These are phyloP conservation scores for Didymella keratinophila DNA, from an alignment of 2,329 filamentous ascomycete species.

Conservation along the genomic window DNA sequence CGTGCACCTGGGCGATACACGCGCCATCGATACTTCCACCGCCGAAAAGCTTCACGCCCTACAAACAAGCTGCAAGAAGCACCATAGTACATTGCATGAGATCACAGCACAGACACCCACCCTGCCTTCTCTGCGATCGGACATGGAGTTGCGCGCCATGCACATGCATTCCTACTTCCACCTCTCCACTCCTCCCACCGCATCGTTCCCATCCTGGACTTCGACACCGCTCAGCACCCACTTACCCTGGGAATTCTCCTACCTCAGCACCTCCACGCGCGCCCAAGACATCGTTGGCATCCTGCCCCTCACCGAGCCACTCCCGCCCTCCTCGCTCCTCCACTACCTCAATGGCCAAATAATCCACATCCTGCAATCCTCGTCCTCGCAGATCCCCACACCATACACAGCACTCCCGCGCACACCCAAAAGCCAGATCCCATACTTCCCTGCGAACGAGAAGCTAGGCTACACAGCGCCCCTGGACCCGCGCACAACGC, in stretches of 20 bases:
- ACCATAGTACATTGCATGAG: constrained; percentile 55
- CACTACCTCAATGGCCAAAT: constrained; percentile 76
- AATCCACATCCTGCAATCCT: constrained; percentile 70
- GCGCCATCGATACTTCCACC: constrained; percentile 62
- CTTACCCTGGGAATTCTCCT: constrained; percentile 69
- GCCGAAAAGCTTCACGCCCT: constrained; percentile 65
- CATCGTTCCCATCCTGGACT: constrained; percentile 56
- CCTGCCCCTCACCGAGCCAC: constrained; percentile 71
- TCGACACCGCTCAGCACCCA: constrained; percentile 63
- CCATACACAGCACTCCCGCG: constrained; percentile 45
- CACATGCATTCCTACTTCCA: constrained; percentile 85
- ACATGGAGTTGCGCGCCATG: constrained; percentile 74
- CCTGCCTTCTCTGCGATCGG: constrained; percentile 59
- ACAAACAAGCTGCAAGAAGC: constrained; percentile 49
- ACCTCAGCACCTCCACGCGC: constrained; percentile 59
- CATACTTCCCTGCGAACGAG: constrained; percentile 64
- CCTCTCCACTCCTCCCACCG: constrained; percentile 29
- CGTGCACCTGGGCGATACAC: constrained; percentile 65
- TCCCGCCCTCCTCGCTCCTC: constrained; percentile 64
- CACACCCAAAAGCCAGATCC: constrained; percentile 63
- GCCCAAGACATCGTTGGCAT: constrained; percentile 66
- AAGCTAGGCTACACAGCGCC: constrained; percentile 54
- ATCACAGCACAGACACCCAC: constrained; percentile 63
- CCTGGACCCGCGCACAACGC: constrained; percentile 67
- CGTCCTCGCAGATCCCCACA: constrained; percentile 52